Percentiles rank a stretch among this genome's conserved stretches.
Evolutionary conservation across 495 filamentous ascomycete genomes (phyloP).

Genomic region (Penicillium antarcticum): DNA sequence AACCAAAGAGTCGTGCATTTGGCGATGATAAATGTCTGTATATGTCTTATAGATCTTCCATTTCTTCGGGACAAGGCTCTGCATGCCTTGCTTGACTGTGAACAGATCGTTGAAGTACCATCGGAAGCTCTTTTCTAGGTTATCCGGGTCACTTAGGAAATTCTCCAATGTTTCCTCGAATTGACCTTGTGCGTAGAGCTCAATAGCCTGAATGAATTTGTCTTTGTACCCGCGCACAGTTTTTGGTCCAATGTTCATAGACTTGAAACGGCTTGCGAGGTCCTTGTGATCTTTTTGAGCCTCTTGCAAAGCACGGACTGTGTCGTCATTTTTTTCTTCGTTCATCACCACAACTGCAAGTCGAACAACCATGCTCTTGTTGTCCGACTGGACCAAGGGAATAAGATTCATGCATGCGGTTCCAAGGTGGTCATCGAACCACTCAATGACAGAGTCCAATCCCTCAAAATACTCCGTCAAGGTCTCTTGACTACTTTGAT

Average conservation of each 20-base stretch:
- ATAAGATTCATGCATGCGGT: slow-evolving; percentile 87
- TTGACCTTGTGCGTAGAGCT: slow-evolving; percentile 65
- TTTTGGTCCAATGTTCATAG: slow-evolving; percentile 86
- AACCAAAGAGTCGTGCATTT: slow-evolving; percentile 93
- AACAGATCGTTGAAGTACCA: slow-evolving; percentile 99
- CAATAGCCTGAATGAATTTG: slow-evolving; percentile 81
- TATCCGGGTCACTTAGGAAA: slow-evolving; percentile 80
- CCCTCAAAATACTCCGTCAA: slow-evolving; percentile 83
- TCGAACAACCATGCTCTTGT: slow-evolving; percentile 83
- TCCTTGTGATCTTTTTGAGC: slow-evolving; percentile 94
- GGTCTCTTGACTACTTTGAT: slow-evolving; percentile 70
- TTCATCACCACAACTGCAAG: slow-evolving; percentile 89
- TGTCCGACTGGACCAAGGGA: slow-evolving; percentile 75
- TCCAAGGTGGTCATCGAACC: slow-evolving; percentile 94
- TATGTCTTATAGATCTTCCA: slow-evolving; percentile 96
- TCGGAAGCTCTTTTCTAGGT: slow-evolving; percentile 75
- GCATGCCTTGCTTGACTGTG: slow-evolving; percentile 86
- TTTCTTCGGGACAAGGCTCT: slow-evolving; percentile 85
- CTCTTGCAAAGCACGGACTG: slow-evolving; percentile 84
- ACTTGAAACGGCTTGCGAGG: slow-evolving; percentile 87
- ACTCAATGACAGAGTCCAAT: slow-evolving; percentile 82
- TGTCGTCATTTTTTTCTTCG: slow-evolving; percentile 92
- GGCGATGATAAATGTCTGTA: slow-evolving; percentile 79
- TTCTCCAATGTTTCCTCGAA: slow-evolving; percentile 69
- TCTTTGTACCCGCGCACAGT: slow-evolving; percentile 95